These are phyloP conservation scores for Fusarium sp. DNA, from an alignment of 2,329 filamentous ascomycete genomes.

Conservation along the genomic window DNA sequence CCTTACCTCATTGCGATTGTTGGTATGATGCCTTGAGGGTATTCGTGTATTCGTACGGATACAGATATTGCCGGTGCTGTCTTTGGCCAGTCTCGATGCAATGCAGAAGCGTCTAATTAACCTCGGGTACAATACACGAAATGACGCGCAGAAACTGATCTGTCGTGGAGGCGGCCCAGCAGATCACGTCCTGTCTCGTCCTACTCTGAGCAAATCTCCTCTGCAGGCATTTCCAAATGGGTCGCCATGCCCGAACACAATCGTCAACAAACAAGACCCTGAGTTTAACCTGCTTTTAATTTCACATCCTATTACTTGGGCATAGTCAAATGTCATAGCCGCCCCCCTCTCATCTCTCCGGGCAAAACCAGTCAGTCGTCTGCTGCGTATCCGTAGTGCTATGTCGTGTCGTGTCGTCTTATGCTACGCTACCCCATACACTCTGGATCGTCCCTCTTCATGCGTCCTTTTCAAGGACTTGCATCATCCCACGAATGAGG, in stretches of 20 bases:
- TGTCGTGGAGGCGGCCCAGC: conserved; percentile 19
- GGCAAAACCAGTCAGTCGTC: not conserved
- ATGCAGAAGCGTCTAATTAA: conserved; percentile 11
- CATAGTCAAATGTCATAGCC: conserved; percentile 9
- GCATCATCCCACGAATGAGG: conserved; percentile 34
- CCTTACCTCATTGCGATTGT: not conserved
- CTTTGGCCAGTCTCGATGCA: conserved; percentile 2
- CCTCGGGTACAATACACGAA: conserved; percentile 24
- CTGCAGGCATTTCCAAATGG: conserved; percentile 22
- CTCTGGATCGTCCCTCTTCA: conserved; percentile 27
- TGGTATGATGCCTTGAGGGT: not conserved
- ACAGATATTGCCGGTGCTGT: not conserved
- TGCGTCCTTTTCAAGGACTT: conserved; percentile 29
- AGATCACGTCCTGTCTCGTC: conserved; percentile 23
- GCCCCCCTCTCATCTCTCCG: conserved; percentile 19
- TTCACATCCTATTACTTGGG: conserved; percentile 7
- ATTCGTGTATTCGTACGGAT: not conserved
- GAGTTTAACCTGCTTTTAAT: conserved; percentile 28
- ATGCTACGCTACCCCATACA: conserved; percentile 26
- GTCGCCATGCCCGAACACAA: conserved; percentile 15
- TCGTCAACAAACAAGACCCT: conserved; percentile 20
- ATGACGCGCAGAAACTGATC: conserved; percentile 28
- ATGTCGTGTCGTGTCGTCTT: not conserved
- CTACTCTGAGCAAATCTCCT: not conserved
- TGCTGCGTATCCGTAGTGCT: not conserved